Conservation (phyloP, 257 asterid genomes). For the Ballota nigra region DNA sequence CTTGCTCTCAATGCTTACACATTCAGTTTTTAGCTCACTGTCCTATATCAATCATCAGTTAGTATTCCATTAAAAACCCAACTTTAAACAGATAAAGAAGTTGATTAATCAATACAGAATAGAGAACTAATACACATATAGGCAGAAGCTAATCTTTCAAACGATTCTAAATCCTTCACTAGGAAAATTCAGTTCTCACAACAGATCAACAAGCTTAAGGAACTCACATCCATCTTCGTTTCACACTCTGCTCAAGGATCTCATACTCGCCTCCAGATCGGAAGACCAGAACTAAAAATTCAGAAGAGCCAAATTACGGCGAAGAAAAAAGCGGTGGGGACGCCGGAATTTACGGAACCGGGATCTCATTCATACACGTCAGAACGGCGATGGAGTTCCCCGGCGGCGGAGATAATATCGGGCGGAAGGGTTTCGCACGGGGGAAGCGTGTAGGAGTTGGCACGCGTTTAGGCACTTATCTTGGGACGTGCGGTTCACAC, state of each 20-base stretch:
- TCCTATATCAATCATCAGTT: slow-evolving; percentile 5
- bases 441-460: slow-evolving; percentile 70
- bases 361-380: not conserved
- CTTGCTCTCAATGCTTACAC: not conserved
- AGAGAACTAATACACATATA: not conserved
- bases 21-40: not conserved
- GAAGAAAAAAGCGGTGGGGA: slow-evolving; percentile 8
- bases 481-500: slow-evolving; percentile 72
- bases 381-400: slow-evolving; percentile 16
- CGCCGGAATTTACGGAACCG: slow-evolving; percentile 17
- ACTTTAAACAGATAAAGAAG: not conserved
- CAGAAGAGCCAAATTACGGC: slow-evolving; percentile 34
- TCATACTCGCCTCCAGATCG: slow-evolving; percentile 37
- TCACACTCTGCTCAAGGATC: slow-evolving; percentile 9
- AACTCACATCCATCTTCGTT: slow-evolving; percentile 34
- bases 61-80: not conserved
- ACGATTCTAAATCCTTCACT: not conserved
- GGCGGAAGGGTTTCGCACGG: slow-evolving; percentile 56
- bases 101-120: slow-evolving; percentile 9
- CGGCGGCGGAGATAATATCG: slow-evolving; percentile 53
- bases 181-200: slow-evolving; percentile 27
- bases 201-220: slow-evolving; percentile 13
- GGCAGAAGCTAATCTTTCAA: not conserved
- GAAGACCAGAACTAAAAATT: slow-evolving; percentile 8
- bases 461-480: slow-evolving; percentile 77